Evolutionary conservation across 2,329 filamentous ascomycete species (phyloP).

Genomic region (Lecanicillium sp.): DNA sequence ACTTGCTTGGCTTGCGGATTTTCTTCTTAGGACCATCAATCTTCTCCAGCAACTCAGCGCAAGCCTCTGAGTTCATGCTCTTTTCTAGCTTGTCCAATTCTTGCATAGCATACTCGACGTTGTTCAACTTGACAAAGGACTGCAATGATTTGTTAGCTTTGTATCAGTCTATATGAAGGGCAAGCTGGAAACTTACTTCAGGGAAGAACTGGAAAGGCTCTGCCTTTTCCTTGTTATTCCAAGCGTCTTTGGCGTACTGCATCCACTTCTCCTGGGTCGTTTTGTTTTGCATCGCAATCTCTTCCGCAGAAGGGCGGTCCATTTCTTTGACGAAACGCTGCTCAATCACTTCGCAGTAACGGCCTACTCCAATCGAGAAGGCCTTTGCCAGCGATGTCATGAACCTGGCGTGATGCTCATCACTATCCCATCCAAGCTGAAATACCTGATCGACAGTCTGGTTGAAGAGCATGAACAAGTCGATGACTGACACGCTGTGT

Average conservation of each 20-base stretch:
- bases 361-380: conserved; percentile 72
- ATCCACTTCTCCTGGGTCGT: conserved; percentile 89
- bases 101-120: conserved; percentile 89
- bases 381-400: conserved; percentile 89
- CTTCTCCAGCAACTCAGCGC: conserved; percentile 71
- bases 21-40: conserved; percentile 62
- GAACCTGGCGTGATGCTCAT: conserved; percentile 89
- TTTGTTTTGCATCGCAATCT: conserved; percentile 69
- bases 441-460: conserved; percentile 84
- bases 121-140: conserved; percentile 97
- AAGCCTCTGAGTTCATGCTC: conserved; percentile 85
- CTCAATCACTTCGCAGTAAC: conserved; percentile 89
- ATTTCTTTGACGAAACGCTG: conserved; percentile 82
- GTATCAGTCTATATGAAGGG: not conserved
- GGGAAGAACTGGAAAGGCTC: conserved; percentile 96
- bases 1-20: conserved; percentile 67
- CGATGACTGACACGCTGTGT: conserved; percentile 88
- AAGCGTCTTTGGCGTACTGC: conserved; percentile 87
- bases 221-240: conserved; percentile 84
- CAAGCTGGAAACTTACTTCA: conserved; percentile 51
- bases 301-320: conserved; percentile 83
- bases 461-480: conserved; percentile 90
- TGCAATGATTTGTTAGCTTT: conserved; percentile 32
- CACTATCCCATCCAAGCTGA: conserved; percentile 84
- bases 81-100: conserved; percentile 86